Conservation (phyloP, 345 rosid species). For the Lagerstroemia speciosa region DNA sequence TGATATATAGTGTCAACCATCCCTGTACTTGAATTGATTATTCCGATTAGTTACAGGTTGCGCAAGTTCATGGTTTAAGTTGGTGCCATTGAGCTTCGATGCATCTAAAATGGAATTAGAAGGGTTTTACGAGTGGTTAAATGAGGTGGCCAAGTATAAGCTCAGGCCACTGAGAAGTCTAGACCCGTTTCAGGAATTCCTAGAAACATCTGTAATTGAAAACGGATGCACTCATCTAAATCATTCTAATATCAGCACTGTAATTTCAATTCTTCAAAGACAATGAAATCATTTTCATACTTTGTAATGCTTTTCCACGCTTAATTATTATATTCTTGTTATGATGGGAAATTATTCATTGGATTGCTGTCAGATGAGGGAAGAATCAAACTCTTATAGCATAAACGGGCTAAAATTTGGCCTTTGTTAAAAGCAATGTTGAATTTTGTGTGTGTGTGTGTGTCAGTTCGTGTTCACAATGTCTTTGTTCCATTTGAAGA, state of each 20-base stretch:
- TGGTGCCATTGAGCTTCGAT: not conserved
- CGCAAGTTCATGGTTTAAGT: not conserved
- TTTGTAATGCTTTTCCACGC: not conserved
- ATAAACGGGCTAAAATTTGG: not conserved
- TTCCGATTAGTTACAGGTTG: not conserved
- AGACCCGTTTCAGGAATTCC: not conserved
- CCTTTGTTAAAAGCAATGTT: not conserved
- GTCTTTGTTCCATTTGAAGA: not conserved
- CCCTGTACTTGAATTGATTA: not conserved
- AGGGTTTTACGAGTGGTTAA: not conserved
- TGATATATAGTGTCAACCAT: not conserved
- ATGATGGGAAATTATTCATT: not conserved
- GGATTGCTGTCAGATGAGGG: not conserved
- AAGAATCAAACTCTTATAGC: not conserved
- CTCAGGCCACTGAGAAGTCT: not conserved
- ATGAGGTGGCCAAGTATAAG: not conserved
- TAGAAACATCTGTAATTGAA: not conserved
- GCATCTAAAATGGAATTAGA: not conserved
- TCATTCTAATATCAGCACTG: not conserved
- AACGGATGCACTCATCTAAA: not conserved
- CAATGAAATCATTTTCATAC: not conserved
- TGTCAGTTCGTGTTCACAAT: not conserved
- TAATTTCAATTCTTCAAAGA: not conserved
- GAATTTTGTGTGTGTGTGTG: not conserved
- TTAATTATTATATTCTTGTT: too few relatives aligned